phyloP scores from a whole-genome alignment of 2,329 filamentous ascomycete genomes.

The Penicillium sumatraense region DNA sequence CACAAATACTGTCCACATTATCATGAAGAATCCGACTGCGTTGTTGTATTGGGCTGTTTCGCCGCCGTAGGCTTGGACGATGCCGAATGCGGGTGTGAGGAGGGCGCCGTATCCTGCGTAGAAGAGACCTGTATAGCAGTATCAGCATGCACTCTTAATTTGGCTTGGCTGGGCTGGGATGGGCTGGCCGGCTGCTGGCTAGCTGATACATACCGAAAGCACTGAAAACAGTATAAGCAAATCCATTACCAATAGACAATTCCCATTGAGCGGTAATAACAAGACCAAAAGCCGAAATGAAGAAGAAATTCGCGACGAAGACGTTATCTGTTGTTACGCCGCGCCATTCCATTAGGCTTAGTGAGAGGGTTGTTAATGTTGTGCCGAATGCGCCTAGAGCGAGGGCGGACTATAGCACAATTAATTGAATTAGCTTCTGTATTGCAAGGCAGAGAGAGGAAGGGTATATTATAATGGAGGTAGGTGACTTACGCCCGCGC shows the following conservation, averaged over 20 bases:
- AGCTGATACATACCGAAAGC: conserved; percentile 51
- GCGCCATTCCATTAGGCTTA: conserved; percentile 61
- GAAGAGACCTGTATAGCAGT: conserved; percentile 45
- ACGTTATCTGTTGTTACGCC: conserved; percentile 57
- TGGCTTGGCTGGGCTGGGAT: too few relatives aligned
- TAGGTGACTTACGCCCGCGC: conserved; percentile 27
- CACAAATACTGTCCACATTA: conserved; percentile 54
- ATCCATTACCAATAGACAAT: conserved; percentile 57
- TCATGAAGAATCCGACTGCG: conserved; percentile 55
- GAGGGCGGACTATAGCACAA: conserved; percentile 47
- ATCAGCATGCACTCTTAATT: too few relatives aligned
- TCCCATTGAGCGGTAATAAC: conserved; percentile 63
- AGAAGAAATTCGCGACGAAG: conserved; percentile 61
- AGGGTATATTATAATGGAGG: not conserved
- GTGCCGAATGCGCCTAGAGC: conserved; percentile 60
- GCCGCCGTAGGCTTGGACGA: conserved; percentile 50
- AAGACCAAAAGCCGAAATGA: conserved; percentile 56
- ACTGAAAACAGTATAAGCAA: conserved; percentile 59
- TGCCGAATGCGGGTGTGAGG: conserved; percentile 53
- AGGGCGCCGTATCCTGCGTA: conserved; percentile 57
- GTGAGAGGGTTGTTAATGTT: conserved; percentile 58
- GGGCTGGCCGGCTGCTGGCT: too few relatives aligned
- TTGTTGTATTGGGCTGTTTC: conserved; percentile 51
- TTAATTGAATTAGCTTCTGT: not conserved
- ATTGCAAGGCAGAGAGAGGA: not conserved